Evolutionary conservation across 331 rosid genomes (phyloP).

Genomic region (Saraca asoca): DNA sequence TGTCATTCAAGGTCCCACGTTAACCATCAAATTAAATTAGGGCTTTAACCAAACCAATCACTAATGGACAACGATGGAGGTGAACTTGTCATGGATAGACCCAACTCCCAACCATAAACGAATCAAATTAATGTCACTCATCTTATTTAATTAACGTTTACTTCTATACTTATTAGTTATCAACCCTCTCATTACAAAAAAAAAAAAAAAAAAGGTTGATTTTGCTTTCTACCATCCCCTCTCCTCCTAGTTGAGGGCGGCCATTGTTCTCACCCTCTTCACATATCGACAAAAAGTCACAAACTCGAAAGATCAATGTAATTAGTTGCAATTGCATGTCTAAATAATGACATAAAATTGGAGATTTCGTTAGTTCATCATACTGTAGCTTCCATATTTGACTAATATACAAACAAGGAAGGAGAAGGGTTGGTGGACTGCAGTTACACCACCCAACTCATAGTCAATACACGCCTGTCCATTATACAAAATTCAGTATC

Average conservation of each 20-base stretch:
- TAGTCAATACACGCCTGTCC: constrained; percentile 36
- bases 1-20: neutral
- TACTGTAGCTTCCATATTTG: constrained; percentile 34
- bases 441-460: constrained; percentile 36
- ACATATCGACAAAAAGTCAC: too few relatives aligned
- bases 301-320: too few relatives aligned
- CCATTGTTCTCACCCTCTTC: too few relatives aligned
- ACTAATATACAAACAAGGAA: constrained; percentile 25
- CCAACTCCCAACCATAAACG: constrained; percentile 57
- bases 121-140: constrained; percentile 23
- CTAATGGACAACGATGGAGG: constrained; percentile 8
- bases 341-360: too few relatives aligned
- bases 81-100: constrained; percentile 40
- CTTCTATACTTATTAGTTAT: too few relatives aligned
- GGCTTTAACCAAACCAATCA: neutral
- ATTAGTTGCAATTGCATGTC: neutral
- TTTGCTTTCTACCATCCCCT: neutral
- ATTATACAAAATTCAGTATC: too few relatives aligned
- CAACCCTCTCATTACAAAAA: too few relatives aligned
- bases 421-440: constrained; percentile 55
- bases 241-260: too few relatives aligned
- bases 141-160: neutral
- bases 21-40: constrained; percentile 11
- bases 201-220: too few relatives aligned
- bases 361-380: too few relatives aligned